Evolutionary conservation across 1,139 yeast species (phyloP), one percentile per base, ranked within the genome.

Genomic region (Saccharomyces hybrid): DNA sequence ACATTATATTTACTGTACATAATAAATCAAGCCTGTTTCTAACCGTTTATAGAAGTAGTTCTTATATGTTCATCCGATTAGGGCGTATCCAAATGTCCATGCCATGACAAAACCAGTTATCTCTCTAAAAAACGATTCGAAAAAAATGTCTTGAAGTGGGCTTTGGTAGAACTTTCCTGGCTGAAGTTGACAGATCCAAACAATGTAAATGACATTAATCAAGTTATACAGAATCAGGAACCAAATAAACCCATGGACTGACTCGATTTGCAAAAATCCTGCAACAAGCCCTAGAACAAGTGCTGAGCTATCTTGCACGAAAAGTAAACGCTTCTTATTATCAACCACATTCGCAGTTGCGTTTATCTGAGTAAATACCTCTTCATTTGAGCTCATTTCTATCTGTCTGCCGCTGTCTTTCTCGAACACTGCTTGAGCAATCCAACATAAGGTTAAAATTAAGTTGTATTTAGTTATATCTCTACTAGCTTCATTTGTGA

Each of bases 11-110:
- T 50, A 29, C 28, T 44, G 47, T 52, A 52, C 49, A 53, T 46
- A 47, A 49, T 50, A 47, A 50, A 53, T 47, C 49, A 48, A 42
- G 26, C 47, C 44, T 51, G 19, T 11, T 38, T 38, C 26, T 9
- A 38, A 19, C n/a, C 11, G 44, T 38, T 38, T 38, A 16, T 8
- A 38, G 4, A 25, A 38, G 13, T 19, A 38, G 19, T 11, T 16
- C 25, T 48, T 48, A 41, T 28, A 7, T 19, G 52, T 68, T 50
- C 73, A 76, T 50, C 75, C 77, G 8, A 77, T 75, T 61, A 88
- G 72, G 0, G 93, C 95, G 70, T 81, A 84, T 49, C 85, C 80
- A 66, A 88, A 75, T 60, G 96, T 86, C 96, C 96, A 88, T 76
- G 86, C 82, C 84, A 88, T 84, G 28, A 86, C 75, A 65, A 75